A percentile compares a stretch with the other conserved stretches of the same genome.
These are phyloP conservation scores for Mrakia gelida DNA, from an alignment of 768 basidiomycete species.

Conservation along the genomic window DNA sequence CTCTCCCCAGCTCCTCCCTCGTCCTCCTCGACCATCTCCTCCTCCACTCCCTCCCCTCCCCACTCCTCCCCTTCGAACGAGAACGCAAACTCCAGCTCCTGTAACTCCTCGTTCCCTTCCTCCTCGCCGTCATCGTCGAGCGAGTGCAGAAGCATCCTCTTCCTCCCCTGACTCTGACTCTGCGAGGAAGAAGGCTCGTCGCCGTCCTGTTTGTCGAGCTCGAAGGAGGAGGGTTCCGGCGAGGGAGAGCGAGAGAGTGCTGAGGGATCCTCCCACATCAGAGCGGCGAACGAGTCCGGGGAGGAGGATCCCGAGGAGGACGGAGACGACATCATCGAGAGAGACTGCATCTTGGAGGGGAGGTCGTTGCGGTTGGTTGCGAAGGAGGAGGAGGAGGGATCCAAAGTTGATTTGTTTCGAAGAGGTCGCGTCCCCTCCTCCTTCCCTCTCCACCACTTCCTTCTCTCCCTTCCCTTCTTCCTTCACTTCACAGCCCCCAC, in stretches of 20 bases:
- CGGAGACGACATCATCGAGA: neutral
- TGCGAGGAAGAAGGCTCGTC: neutral
- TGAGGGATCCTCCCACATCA: neutral
- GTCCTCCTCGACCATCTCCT: neutral
- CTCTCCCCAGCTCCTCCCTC: neutral
- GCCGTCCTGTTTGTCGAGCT: neutral
- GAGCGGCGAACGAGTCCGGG: neutral
- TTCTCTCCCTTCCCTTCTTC: slow-evolving; percentile 49
- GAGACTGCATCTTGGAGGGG: neutral
- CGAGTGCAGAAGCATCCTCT: slow-evolving; percentile 6
- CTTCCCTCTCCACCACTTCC: neutral
- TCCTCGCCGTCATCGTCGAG: neutral
- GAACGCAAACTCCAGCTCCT: neutral
- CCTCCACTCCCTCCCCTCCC: neutral
- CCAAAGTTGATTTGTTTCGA: neutral
- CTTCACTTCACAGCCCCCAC: slow-evolving; percentile 46
- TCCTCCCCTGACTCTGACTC: slow-evolving; percentile 9
- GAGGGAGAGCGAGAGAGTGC: neutral
- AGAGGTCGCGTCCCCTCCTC: neutral
- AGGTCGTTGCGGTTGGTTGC: neutral
- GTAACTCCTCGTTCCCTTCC: neutral
- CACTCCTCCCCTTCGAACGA: neutral
- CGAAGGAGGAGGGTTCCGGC: neutral
- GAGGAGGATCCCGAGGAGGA: neutral
- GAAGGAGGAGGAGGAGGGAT: neutral